A percentile compares a stretch with the other conserved stretches of the same genome.
Evolutionary conservation across 1,139 yeast genomes (phyloP).

Genomic region (Debaryomyces coudertii): DNA sequence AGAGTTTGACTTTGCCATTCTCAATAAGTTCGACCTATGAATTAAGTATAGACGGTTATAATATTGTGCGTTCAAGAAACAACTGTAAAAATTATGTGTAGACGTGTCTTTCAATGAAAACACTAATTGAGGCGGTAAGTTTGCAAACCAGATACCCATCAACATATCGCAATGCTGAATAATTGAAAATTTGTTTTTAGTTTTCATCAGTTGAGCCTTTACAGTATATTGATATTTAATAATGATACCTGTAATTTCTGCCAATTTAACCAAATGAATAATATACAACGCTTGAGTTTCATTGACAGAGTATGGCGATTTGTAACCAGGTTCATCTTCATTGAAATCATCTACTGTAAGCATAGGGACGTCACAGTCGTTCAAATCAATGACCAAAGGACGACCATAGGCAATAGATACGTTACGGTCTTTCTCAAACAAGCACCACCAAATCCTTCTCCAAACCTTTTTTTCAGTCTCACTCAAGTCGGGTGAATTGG

Average conservation of each 20-base stretch:
- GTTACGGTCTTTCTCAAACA: constrained; percentile 71
- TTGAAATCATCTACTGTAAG: constrained; percentile 64
- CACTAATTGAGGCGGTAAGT: constrained; percentile 65
- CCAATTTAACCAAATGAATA: constrained; percentile 66
- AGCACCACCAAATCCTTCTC: constrained; percentile 81
- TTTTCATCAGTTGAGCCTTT: constrained; percentile 59
- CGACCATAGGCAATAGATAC: constrained; percentile 80
- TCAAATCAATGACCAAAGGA: constrained; percentile 69
- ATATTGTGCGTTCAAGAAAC: constrained; percentile 70
- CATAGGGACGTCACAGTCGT: constrained; percentile 82
- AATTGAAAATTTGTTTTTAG: constrained; percentile 55
- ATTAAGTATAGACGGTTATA: constrained; percentile 72
- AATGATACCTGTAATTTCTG: constrained; percentile 75
- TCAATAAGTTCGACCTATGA: constrained; percentile 69
- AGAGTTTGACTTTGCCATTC: constrained; percentile 49
- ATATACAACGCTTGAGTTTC: constrained; percentile 57
- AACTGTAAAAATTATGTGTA: constrained; percentile 59
- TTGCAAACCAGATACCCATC: constrained; percentile 78
- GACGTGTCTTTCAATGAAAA: constrained; percentile 61
- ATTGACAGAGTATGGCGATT: constrained; percentile 50
- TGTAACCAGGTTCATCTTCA: constrained; percentile 54
- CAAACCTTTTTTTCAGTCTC: constrained; percentile 57
- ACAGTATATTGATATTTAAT: constrained; percentile 74
- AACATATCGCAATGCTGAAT: constrained; percentile 76
- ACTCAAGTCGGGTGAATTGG: constrained; percentile 34